A percentile compares a stretch with the other conserved stretches of the same genome.
Conservation (phyloP, 2,329 filamentous ascomycete genomes). For the Colletotrichum sp. region DNA sequence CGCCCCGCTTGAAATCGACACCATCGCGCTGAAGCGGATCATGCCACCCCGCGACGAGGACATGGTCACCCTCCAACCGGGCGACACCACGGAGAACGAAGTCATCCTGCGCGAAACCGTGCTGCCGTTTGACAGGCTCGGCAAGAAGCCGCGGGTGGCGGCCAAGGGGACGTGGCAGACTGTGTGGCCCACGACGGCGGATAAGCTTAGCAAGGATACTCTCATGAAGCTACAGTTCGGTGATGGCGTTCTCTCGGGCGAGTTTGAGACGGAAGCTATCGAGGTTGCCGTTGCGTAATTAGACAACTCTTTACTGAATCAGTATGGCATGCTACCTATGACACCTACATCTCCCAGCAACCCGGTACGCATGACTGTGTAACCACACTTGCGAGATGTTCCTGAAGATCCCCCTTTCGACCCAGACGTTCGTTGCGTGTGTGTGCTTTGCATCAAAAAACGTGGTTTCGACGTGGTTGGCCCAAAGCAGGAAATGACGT, state of each 20-base stretch:
- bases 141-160: conserved; percentile 32
- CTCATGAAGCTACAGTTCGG: conserved; percentile 18
- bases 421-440: neutral
- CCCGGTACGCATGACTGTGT: neutral
- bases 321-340: neutral
- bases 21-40: conserved; percentile 40
- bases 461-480: neutral
- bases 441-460: neutral
- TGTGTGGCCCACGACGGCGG: conserved; percentile 33
- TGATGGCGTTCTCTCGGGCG: conserved; percentile 15
- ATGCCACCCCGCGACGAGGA: conserved; percentile 44
- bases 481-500: neutral
- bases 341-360: neutral
- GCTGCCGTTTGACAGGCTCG: conserved; percentile 37
- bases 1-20: conserved; percentile 38
- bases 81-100: conserved; percentile 36
- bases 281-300: conserved; percentile 2
- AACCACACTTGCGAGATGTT: neutral
- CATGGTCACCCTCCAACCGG: conserved; percentile 42
- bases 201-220: conserved; percentile 13
- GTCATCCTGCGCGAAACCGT: conserved; percentile 40
- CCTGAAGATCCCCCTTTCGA: neutral
- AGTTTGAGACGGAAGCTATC: conserved; percentile 12
- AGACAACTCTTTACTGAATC: neutral
- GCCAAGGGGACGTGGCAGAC: conserved; percentile 42